phyloP scores from a whole-genome alignment of 1,284 basidiomycete species.

The Puccinia triticina region DNA sequence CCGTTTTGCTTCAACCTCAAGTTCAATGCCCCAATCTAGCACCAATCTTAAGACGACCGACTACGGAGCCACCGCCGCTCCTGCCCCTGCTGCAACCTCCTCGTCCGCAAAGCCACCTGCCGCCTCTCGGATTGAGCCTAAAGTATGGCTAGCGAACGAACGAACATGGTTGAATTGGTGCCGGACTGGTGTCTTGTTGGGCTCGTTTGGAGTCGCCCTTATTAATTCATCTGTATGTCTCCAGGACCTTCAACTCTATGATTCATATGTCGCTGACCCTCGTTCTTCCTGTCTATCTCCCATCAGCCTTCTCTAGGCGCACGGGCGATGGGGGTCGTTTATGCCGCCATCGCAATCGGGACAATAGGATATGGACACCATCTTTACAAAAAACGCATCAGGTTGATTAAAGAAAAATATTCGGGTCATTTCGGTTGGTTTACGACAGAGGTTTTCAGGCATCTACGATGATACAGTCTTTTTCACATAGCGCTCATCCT shows the following conservation, averaged over 20 bases:
- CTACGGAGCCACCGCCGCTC: slow-evolving; percentile 14
- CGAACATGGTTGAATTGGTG: slow-evolving; percentile 50
- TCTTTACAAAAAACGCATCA: slow-evolving; percentile 42
- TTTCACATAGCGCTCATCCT: not conserved
- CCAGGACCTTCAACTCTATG: not conserved
- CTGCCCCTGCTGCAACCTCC: not conserved
- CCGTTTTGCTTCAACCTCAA: not conserved
- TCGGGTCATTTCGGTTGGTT: slow-evolving; percentile 45
- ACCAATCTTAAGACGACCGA: slow-evolving; percentile 16
- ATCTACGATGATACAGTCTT: not conserved
- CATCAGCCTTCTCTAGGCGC: slow-evolving; percentile 41
- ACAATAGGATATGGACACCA: slow-evolving; percentile 37
- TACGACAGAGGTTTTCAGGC: not conserved
- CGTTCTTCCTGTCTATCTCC: not conserved
- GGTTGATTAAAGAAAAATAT: slow-evolving; percentile 33
- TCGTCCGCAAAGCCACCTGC: not conserved
- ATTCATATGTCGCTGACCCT: not conserved
- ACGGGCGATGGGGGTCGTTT: slow-evolving; percentile 30
- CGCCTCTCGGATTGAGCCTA: slow-evolving; percentile 32
- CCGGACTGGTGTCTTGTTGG: slow-evolving; percentile 42
- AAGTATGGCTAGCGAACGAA: slow-evolving; percentile 50
- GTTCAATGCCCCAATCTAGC: slow-evolving; percentile 11
- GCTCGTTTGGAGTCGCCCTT: slow-evolving; percentile 41
- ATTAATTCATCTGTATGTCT: slow-evolving; percentile 36
- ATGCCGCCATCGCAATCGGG: slow-evolving; percentile 21